Percentiles rank a stretch among this genome's conserved stretches.
These are phyloP conservation scores for Filosporella fistucella DNA, from an alignment of 495 filamentous ascomycete genomes.

Conservation along the genomic window DNA sequence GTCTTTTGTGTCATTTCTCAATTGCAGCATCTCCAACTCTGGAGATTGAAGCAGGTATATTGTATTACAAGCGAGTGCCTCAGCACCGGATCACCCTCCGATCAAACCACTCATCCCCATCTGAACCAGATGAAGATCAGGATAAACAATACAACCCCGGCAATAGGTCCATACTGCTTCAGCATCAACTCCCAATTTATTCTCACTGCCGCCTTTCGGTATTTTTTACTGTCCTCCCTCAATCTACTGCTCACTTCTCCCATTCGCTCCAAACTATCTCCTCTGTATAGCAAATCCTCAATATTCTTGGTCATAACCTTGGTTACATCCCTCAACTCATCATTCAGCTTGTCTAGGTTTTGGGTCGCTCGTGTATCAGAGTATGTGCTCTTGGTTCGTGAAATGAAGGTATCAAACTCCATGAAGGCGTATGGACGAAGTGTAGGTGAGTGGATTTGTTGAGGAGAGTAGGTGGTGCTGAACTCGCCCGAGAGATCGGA, in stretches of 20 bases:
- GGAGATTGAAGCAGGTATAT: no score
- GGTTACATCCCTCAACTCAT: conserved; percentile 95
- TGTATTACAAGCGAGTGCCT: no score
- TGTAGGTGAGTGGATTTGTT: conserved; percentile 66
- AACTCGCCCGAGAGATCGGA: conserved; percentile 89
- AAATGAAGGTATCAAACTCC: conserved; percentile 97
- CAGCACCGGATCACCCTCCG: no score
- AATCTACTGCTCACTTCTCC: conserved; percentile 85
- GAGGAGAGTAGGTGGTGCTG: conserved; percentile 70
- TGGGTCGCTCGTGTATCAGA: conserved; percentile 83
- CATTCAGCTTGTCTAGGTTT: conserved; percentile 79
- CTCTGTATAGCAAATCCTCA: conserved; percentile 92
- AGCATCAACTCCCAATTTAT: conserved; percentile 98
- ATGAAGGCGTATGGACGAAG: conserved; percentile 94
- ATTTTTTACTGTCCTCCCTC: conserved; percentile 90
- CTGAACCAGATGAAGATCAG: conserved; percentile 84
- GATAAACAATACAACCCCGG: conserved; percentile 70
- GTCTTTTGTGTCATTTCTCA: no score
- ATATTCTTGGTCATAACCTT: conserved; percentile 99
- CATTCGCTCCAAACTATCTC: conserved; percentile 94
- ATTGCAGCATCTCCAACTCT: no score
- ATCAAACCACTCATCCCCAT: no score
- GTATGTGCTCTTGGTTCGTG: conserved; percentile 89
- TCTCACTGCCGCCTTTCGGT: conserved; percentile 83
- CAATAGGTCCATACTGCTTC: conserved; percentile 96